Evolutionary conservation across 805 yeast genomes (phyloP).

Genomic region (Tetrapisispora namnaoensis): DNA sequence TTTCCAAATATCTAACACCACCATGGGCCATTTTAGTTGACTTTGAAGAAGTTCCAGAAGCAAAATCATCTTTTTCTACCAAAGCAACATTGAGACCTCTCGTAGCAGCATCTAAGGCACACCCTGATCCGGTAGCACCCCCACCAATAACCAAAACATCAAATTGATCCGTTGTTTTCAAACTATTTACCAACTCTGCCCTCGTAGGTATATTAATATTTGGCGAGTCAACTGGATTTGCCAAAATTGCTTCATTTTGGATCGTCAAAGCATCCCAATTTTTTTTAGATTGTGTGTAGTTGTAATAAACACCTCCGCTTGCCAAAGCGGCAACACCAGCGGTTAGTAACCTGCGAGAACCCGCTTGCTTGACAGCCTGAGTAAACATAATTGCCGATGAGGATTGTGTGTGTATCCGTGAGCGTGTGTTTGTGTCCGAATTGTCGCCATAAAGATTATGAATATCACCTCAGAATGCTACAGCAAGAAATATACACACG

Average conservation of each 20-base stretch:
- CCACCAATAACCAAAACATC: constrained; percentile 90
- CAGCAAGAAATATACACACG: too few species aligned
- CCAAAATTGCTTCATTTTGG: neutral
- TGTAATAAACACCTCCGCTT: neutral
- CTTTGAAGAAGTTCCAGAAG: constrained; percentile 86
- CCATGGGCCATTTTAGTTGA: constrained; percentile 97
- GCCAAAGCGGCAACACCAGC: constrained; percentile 11
- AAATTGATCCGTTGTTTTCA: constrained; percentile 41
- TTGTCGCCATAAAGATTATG: too few species aligned
- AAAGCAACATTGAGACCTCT: constrained; percentile 85
- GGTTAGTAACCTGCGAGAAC: neutral
- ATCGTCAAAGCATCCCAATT: neutral
- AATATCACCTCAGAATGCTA: too few species aligned
- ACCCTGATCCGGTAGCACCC: constrained; percentile 93
- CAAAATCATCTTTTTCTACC: constrained; percentile 82
- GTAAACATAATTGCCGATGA: constrained; percentile 1
- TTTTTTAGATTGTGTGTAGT: neutral
- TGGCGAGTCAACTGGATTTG: constrained; percentile 11
- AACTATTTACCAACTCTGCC: constrained; percentile 39
- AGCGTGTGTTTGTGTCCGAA: neutral
- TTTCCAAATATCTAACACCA: constrained; percentile 90
- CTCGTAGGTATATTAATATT: constrained; percentile 36
- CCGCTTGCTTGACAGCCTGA: neutral
- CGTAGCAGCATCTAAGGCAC: constrained; percentile 83
- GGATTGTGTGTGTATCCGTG: too few species aligned